A percentile compares a stretch with the other conserved stretches of the same genome.
Evolutionary conservation across 179 eudicot genomes (phyloP).

Genomic region (Silene coronaria): DNA sequence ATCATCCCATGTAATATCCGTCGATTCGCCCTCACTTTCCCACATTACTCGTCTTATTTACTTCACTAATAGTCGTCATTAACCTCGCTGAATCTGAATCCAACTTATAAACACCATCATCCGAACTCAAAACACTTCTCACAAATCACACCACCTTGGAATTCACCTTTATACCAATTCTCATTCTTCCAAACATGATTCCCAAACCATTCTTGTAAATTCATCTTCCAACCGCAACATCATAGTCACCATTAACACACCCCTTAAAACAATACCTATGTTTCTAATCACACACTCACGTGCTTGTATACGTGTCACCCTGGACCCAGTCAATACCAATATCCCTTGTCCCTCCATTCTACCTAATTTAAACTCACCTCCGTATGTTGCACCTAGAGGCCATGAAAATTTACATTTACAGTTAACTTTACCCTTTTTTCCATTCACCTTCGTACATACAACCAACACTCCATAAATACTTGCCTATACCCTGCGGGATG

Average conservation of each 20-base stretch:
- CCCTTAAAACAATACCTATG: slow-evolving; percentile 64
- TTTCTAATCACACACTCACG: slow-evolving; percentile 59
- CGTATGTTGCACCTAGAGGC: slow-evolving; percentile 85
- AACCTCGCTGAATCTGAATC: no score
- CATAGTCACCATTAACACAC: slow-evolving; percentile 76
- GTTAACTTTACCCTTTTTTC: slow-evolving; percentile 67
- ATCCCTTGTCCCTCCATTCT: slow-evolving; percentile 86
- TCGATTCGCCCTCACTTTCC: no score
- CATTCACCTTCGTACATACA: slow-evolving; percentile 87
- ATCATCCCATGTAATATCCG: no score
- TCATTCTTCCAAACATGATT: slow-evolving; percentile 83
- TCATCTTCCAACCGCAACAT: slow-evolving; percentile 61
- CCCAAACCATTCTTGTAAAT: slow-evolving; percentile 61
- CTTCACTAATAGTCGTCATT: no score
- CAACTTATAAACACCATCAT: no score
- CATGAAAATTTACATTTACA: slow-evolving; percentile 84
- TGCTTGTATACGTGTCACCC: slow-evolving; percentile 65
- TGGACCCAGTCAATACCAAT: slow-evolving; percentile 57
- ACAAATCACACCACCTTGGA: slow-evolving; percentile 62
- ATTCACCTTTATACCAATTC: slow-evolving; percentile 72
- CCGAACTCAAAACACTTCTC: slow-evolving; percentile 75
- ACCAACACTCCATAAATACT: slow-evolving; percentile 81
- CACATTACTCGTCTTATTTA: no score
- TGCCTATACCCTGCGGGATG: slow-evolving; percentile 69
- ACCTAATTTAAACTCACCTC: slow-evolving; percentile 76